Base-by-base conservation (phyloP, 768 basidiomycete species). In the Phylloporus sp. region DNA sequence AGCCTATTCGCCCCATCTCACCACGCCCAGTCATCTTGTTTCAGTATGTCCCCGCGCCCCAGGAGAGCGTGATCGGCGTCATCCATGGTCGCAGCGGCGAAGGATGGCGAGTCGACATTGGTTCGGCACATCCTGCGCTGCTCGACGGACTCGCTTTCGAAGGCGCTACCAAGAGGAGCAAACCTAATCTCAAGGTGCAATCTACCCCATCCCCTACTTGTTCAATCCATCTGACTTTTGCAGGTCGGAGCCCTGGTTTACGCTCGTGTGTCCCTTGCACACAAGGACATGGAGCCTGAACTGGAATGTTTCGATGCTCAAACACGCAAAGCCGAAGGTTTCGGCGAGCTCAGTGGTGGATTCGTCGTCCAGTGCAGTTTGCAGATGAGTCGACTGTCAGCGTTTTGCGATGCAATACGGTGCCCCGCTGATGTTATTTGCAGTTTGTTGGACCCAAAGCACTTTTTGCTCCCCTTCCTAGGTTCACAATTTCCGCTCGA, bases 241-340 rank as follows among this genome's bases (percentile, higher is more conserved):
- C 58, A 97, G 95, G 85, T 97, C 41, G 95, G 95, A 26, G 82
- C 87, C 5, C 71, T 97, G 28, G 80, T 99, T 2, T 98, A 95
- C 67, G 93, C 93, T 0, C 82, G 95, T 23, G 86, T 99, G 27
- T 93, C 93, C 13, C 74, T 95, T 20, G 94, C 97, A 6, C 92
- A 95, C 63, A 90, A 93, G 62, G 95, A 98, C 67, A 95, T 97
- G 90, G 97, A 99, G 49, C 95, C 97, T 1, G 97, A 99, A 64
- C 74, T 99, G 9, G 93, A 97, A 65, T 99, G 97, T 67, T 91
- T 97, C 60, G 91, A 97, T 63, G 90, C 92, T 2, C 88, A 93
- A 59, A 92, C 91, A 23, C 85, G 83, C 56, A 98, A 97, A 70
- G 74, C 93, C 1, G 91, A 91, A 53, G 95, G 93, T 0, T 97